Evolutionary conservation across 805 yeast species (phyloP).

Genomic region (Cephaloascus albidus): DNA sequence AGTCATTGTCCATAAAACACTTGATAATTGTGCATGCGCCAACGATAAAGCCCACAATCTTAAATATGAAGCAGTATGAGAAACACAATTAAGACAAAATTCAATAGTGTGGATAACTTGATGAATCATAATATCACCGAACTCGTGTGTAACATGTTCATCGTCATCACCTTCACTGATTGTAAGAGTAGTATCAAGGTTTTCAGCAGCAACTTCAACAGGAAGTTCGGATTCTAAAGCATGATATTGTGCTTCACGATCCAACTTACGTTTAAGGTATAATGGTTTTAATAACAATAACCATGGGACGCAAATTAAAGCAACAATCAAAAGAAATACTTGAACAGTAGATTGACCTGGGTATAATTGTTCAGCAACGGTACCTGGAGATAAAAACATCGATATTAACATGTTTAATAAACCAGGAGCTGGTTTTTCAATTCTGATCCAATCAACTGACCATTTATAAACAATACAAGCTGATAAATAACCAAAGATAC

Average conservation of each 20-base stretch:
- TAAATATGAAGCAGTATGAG: constrained; percentile 72
- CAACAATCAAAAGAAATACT: constrained; percentile 44
- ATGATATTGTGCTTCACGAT: constrained; percentile 19
- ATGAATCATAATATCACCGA: constrained; percentile 68
- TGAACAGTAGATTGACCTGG: constrained; percentile 59
- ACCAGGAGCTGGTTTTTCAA: constrained; percentile 60
- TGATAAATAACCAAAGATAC: constrained; percentile 65
- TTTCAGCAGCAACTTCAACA: constrained; percentile 6
- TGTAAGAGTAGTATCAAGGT: constrained; percentile 14
- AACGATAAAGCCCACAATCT: constrained; percentile 73
- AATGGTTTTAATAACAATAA: constrained; percentile 59
- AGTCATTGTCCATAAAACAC: constrained; percentile 73
- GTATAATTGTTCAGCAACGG: constrained; percentile 53
- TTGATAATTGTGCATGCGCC: constrained; percentile 72
- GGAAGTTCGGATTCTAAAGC: constrained; percentile 8
- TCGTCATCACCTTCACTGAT: constrained; percentile 31
- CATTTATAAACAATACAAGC: constrained; percentile 66
- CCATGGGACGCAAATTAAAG: constrained; percentile 71
- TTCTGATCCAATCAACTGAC: constrained; percentile 61
- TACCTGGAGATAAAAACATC: constrained; percentile 71
- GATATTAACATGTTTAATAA: constrained; percentile 65
- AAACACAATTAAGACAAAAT: constrained; percentile 70
- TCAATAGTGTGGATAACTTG: constrained; percentile 78
- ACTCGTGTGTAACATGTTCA: constrained; percentile 27
- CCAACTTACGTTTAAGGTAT: constrained; percentile 21